Base-by-base conservation (phyloP, 2,329 filamentous ascomycete genomes). In the Sclerotinia borealis region DNA sequence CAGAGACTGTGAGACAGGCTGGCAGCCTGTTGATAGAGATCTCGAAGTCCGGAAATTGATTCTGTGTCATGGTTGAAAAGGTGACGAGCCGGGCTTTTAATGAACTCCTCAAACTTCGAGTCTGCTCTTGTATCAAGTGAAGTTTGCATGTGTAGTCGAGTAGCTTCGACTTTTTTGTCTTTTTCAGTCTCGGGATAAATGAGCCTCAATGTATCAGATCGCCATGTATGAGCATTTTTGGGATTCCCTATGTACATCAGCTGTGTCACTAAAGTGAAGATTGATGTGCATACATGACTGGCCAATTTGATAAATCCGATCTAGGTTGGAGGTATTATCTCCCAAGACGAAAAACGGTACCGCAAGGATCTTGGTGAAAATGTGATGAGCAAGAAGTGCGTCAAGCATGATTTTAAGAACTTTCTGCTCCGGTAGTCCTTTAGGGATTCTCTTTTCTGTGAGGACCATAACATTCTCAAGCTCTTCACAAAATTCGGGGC, bases 201-300 rank as follows among this genome's bases (percentile, higher is more conserved):
- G 4, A 58, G 19, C 34, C 55, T 54, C 11, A 66, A 13, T 11
- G 65, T 68, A 55, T 68, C 59, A 39, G 65, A 66, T 5, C 68
- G 67, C 65, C 68, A 69, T 13, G 25, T 59, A 62, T 69, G 61
- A 2, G 68, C 66, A 31, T 68, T 66, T 65, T 60, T 11, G 13
- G 45, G 25, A 45, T 58, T 68, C 59, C 60, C 66, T 69, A 37
- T 3, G 1, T 15, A 1, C n/a, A 25, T 41, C 29, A 55, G 51
- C 51, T n/a, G 5, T 2, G 1, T n/a, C 25, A 10, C 0, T 4
- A 15, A 15, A 13, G 13, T 17, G 2, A n/a, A n/a, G 11, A 9
- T 31, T 5, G 13, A 19, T 7, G 6, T n/a, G 3, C 36, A 41
- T 55, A 55, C 51, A 55, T 29, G 51, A 55, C 11, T 41, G 17